These are phyloP conservation scores for Solioccasus polychromus DNA, from an alignment of 768 basidiomycete genomes.

Conservation along the genomic window DNA sequence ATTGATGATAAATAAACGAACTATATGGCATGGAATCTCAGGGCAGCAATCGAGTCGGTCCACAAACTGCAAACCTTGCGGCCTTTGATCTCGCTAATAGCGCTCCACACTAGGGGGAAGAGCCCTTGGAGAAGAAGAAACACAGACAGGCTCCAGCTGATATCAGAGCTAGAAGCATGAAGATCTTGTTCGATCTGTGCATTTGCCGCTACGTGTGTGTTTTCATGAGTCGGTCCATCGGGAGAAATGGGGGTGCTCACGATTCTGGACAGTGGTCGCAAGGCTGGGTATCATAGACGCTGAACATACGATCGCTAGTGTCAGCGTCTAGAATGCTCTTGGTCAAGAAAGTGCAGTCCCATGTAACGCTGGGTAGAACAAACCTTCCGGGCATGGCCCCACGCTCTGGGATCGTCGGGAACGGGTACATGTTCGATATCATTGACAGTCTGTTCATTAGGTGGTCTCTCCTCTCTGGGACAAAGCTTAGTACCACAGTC, in stretches of 20 bases:
- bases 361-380: too few relatives aligned
- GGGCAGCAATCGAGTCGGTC: neutral
- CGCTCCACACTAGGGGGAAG: constrained; percentile 66
- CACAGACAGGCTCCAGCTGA: constrained; percentile 66
- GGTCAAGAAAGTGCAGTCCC: too few relatives aligned
- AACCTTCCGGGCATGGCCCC: constrained; percentile 58
- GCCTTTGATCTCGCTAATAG: constrained; percentile 74
- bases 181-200: constrained; percentile 59
- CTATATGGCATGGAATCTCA: constrained; percentile 26
- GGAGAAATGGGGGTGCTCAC: constrained; percentile 11
- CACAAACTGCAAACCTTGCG: constrained; percentile 51
- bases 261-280: constrained; percentile 27
- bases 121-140: constrained; percentile 72
- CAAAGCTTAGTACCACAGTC: neutral
- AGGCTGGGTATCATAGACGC: constrained; percentile 28
- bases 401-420: constrained; percentile 57
- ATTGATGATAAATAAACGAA: constrained; percentile 56
- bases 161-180: constrained; percentile 55
- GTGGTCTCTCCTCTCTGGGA: neutral
- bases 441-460: neutral
- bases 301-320: constrained; percentile 26
- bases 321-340: constrained; percentile 15
- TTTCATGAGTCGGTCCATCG: neutral
- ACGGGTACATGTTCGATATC: constrained; percentile 43
- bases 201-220: constrained; percentile 53